Evolutionary conservation across 306 rosid species (phyloP).

Genomic region (Prunus mira): DNA sequence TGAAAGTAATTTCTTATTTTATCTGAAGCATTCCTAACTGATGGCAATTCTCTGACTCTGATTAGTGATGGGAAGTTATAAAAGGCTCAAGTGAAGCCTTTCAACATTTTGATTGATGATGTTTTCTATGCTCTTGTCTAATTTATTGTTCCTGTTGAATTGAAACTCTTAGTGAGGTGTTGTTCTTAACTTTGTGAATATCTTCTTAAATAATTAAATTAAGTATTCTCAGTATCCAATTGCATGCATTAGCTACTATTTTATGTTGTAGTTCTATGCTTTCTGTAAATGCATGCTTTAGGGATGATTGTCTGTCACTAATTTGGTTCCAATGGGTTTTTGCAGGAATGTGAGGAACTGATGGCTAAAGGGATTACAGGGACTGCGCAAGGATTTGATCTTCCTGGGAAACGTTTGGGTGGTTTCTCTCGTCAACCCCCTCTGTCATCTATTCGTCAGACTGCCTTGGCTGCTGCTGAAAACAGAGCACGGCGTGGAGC

Average conservation of each 20-base stretch:
- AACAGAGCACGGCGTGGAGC: slow-evolving; percentile 42
- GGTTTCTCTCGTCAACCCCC: slow-evolving; percentile 45
- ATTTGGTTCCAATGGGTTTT: not conserved
- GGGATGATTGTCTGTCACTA: not conserved
- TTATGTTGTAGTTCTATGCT: not conserved
- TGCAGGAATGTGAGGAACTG: slow-evolving; percentile 60
- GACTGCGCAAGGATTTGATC: slow-evolving; percentile 50
- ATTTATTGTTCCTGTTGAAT: not conserved
- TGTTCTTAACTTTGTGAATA: not conserved
- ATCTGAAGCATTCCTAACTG: not conserved
- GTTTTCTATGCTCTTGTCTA: not conserved
- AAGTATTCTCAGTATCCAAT: not conserved
- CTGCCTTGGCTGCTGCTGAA: slow-evolving; percentile 56
- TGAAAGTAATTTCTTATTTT: not conserved
- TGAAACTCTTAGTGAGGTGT: not conserved
- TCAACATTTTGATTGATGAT: not conserved
- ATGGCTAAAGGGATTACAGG: slow-evolving; percentile 49
- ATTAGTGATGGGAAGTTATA: not conserved
- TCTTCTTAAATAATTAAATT: not conserved
- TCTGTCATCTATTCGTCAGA: slow-evolving; percentile 35
- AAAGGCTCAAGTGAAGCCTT: not conserved
- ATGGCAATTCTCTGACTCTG: not conserved
- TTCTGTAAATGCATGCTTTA: not conserved
- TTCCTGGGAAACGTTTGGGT: slow-evolving; percentile 51
- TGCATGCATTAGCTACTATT: not conserved